Base-by-base conservation (phyloP, 306 rosid genomes). In the Dalbergia cochinchinensis region DNA sequence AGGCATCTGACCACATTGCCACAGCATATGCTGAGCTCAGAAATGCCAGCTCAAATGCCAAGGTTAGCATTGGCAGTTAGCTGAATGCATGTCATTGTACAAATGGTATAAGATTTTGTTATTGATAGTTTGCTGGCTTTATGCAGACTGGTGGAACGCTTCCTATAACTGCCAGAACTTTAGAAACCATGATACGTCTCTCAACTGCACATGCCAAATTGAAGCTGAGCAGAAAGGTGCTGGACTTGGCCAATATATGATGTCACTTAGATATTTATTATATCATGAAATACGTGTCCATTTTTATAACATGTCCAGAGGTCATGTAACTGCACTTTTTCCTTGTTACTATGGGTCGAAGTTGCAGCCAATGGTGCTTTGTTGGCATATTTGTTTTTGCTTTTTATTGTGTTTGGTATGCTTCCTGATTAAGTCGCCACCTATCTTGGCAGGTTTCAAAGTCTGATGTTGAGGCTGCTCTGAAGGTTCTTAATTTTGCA, bases 201-300 rank as follows among this genome's bases (percentile, higher is more conserved):
- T 93, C 99, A 83, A 95, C 99, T 74, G 99, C 97, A 53, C 99
- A 91, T 90, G 99, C 98, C 50, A 95, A 95, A 86, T 85, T 95
- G 84, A 95, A 90, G 86, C 85, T 95, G 89, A 91, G 96, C 87
- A 83, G 92, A 82, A 83, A 86, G 97, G 99, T 95, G 80, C 33
- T 22, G 65, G 37, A 48, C 39, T 72, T 63, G 79, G 55, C 22
- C 15, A 59, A 51, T 42, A 60, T 54, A 11, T 26, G 63, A 16
- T 5, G 51, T 58, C 66, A 53, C 42, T 54, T 6, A 11, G 22
- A 35, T 35, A 71, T 71, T 50, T 65, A 75, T 5, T 53, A 70
- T 18, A 66, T 48, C 3, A 8, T 67, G 61, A 31, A 22, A 64
- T 71, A 26, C 31, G 2, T 26, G 31, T 26, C 31, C 31, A 26